Base-by-base conservation (phyloP, 2,329 filamentous ascomycete species). In the Fragosphaeria purpurea region DNA sequence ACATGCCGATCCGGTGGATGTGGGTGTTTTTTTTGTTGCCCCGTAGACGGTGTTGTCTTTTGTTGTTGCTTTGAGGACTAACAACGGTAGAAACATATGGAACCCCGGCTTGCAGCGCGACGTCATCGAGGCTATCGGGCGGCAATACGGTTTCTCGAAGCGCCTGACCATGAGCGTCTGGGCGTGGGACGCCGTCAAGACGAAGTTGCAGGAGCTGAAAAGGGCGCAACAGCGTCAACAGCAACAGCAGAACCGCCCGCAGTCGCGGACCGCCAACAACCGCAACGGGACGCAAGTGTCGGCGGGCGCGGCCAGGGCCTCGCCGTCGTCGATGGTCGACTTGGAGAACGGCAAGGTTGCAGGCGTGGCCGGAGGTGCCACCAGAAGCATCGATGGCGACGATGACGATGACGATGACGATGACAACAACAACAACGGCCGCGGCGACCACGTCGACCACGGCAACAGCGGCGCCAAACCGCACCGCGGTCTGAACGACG, bases 141-240 rank as follows among this genome's bases (percentile, higher is more conserved):
- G 69, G 38, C 71, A 76, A 46, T 89, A 88, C 61, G 77, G 77
- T 44, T 84, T 89, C 57, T 86, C 85, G 0, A 76, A 77, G 33
- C 73, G 85, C 47, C 68, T 88, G 11, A 70, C 76, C 13, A 78
- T 56, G 46, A 59, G 76, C 6, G 70, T 88, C 60, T 82, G 87
- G 38, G 72, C 76, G 38, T 82, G 59, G 59, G 61, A 61, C 45
- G 38, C 55, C 6, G 52, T 53, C 30, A 56, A 56, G 37, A 42
- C 46, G 1, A 41, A 38, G 34, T 42, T 45, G n/a, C n/a, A 35
- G 4, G 30, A n/a, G 34, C 34, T 30, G 8, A 47, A 38, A 45
- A 12, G 11, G 5, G 41, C 12, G 5, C 40, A 31, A 12, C 37
- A 42, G 5, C 12, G 22, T 7, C 4, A 52, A 10, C 22, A n/a